Evolutionary conservation across 106 monocot species (phyloP).

Genomic region (Platanthera zijinensis): DNA sequence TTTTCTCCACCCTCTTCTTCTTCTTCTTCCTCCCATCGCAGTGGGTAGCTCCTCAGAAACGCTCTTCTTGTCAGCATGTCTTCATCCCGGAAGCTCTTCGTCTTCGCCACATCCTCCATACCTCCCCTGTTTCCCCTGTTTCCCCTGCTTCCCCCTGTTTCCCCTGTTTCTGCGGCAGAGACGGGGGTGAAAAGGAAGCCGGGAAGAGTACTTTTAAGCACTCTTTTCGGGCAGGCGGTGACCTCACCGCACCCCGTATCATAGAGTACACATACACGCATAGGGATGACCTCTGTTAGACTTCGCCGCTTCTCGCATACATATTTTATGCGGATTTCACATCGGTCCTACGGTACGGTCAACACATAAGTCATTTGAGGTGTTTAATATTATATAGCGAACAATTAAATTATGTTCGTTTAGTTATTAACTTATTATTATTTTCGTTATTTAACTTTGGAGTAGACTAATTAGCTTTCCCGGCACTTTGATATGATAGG

Average conservation of each 20-base stretch:
- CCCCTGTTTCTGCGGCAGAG: background rate
- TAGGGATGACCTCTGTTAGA: background rate
- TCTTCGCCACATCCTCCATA: conserved; percentile 28
- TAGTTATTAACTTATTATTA: too few relatives aligned
- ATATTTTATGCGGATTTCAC: too few relatives aligned
- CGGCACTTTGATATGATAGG: conserved; percentile 6
- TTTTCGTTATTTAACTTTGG: background rate
- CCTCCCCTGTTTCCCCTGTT: background rate
- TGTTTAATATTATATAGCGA: too few relatives aligned
- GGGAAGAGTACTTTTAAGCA: background rate
- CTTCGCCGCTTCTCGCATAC: background rate
- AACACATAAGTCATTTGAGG: too few relatives aligned
- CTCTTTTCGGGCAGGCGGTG: background rate
- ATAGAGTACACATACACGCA: background rate
- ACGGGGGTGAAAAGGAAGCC: background rate
- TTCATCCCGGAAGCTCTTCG: conserved; percentile 60
- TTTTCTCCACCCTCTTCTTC: background rate
- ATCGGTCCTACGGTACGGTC: too few relatives aligned
- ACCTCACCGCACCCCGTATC: background rate
- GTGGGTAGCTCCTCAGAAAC: conserved; percentile 72
- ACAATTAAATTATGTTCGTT: too few relatives aligned
- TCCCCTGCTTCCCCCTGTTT: background rate
- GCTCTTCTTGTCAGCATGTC: conserved; percentile 48
- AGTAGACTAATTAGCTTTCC: conserved; percentile 5
- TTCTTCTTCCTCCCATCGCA: conserved; percentile 33